phyloP scores from a whole-genome alignment of 2,329 filamentous ascomycete genomes.

The Zymoseptoria crescenta region DNA sequence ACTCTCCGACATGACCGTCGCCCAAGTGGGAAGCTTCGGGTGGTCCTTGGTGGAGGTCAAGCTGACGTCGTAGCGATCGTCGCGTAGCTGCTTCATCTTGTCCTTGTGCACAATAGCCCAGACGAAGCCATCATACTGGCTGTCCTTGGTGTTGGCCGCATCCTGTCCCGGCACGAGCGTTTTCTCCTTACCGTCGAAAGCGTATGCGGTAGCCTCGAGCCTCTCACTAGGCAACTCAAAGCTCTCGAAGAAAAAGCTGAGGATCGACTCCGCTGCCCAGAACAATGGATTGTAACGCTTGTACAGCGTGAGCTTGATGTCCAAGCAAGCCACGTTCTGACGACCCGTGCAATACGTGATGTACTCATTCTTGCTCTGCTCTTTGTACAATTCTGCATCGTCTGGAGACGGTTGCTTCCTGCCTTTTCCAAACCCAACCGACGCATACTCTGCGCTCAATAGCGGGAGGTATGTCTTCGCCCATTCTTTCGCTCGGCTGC shows the following conservation, averaged over 20 bases:
- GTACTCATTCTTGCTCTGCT: constrained; percentile 83
- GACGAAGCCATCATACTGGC: constrained; percentile 79
- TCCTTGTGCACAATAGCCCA: constrained; percentile 96
- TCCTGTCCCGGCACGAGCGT: constrained; percentile 53
- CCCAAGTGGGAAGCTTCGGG: constrained; percentile 79
- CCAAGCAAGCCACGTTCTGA: constrained; percentile 85
- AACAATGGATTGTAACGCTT: constrained; percentile 80
- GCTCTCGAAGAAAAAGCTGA: constrained; percentile 74
- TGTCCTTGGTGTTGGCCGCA: constrained; percentile 49
- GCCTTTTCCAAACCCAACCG: constrained; percentile 64
- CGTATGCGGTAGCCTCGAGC: constrained; percentile 69
- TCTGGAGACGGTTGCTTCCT: constrained; percentile 26
- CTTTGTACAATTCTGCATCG: constrained; percentile 62
- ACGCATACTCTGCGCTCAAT: constrained; percentile 73
- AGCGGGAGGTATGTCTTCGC: constrained; percentile 63
- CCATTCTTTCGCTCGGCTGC: constrained; percentile 72
- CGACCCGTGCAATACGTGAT: constrained; percentile 81
- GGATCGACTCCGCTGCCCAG: constrained; percentile 56
- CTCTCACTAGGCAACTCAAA: constrained; percentile 62
- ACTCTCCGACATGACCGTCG: constrained; percentile 93
- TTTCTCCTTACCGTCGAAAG: constrained; percentile 87
- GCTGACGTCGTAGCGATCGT: constrained; percentile 89
- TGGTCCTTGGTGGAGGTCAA: constrained; percentile 91
- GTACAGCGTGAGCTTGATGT: constrained; percentile 70
- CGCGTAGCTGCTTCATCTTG: constrained; percentile 78